Percentiles rank a stretch among this genome's conserved stretches.
phyloP scores from a whole-genome alignment of 495 filamentous ascomycete genomes.

The Aspergillus indologenus region DNA sequence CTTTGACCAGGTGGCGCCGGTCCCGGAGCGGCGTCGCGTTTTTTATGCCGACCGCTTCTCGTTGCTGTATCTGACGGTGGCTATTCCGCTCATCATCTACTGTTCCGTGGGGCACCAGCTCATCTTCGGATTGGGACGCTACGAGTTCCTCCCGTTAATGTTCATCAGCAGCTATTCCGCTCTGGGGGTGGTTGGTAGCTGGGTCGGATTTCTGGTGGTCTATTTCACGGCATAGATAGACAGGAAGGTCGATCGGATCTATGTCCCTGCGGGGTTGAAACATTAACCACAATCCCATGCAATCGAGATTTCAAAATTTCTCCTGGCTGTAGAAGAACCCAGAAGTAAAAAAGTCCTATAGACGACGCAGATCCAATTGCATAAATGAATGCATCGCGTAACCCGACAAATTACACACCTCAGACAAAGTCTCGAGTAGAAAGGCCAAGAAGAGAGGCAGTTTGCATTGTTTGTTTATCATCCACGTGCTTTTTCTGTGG shows the following conservation, averaged over 20 bases:
- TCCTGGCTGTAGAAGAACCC: too few species aligned
- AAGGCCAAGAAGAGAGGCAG: neutral
- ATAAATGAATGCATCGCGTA: too few species aligned
- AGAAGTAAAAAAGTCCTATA: too few species aligned
- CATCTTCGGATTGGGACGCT: conserved; percentile 70
- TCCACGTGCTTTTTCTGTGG: conserved; percentile 30
- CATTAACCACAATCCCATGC: too few species aligned
- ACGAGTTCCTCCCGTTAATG: conserved; percentile 93
- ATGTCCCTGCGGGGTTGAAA: too few species aligned
- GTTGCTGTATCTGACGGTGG: conserved; percentile 79
- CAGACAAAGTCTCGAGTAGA: neutral
- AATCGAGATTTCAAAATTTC: too few species aligned
- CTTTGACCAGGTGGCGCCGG: conserved; percentile 85
- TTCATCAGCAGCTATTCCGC: conserved; percentile 95
- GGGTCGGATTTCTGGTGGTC: conserved; percentile 92
- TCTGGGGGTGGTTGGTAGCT: conserved; percentile 92
- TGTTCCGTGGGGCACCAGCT: conserved; percentile 79
- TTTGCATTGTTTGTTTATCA: conserved; percentile 32
- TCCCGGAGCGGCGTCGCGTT: conserved; percentile 66
- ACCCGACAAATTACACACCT: too few species aligned
- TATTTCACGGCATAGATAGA: conserved; percentile 73
- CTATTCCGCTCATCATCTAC: conserved; percentile 86
- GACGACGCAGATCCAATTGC: too few species aligned
- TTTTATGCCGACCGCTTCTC: conserved; percentile 89
- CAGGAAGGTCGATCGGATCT: too few species aligned